A percentile compares a stretch with the other conserved stretches of the same genome.
Evolutionary conservation across 331 rosid species (phyloP).

Genomic region (Dryas integrifolia): DNA sequence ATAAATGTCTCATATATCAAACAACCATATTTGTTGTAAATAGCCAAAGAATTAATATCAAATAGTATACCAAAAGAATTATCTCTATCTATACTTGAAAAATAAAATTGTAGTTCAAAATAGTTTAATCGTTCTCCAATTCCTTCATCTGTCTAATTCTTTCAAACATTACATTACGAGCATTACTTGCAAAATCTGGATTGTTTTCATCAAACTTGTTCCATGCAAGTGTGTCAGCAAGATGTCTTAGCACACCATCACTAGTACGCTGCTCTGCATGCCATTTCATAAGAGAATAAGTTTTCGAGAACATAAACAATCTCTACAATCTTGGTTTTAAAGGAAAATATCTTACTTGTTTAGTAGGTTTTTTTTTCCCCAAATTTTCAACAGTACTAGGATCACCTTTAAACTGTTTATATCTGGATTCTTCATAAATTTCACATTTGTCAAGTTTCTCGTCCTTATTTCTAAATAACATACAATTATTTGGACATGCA

Average conservation of each 20-base stretch:
- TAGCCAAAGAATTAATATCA: too few species aligned
- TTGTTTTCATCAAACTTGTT: not conserved
- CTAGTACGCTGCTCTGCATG: not conserved
- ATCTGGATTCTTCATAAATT: not conserved
- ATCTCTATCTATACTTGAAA: too few species aligned
- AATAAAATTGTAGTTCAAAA: too few species aligned
- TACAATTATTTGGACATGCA: constrained; percentile 4
- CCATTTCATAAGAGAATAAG: not conserved
- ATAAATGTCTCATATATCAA: too few species aligned
- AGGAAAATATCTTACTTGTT: not conserved
- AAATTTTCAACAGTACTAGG: accelerated
- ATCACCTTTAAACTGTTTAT: not conserved
- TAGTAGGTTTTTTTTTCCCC: not conserved
- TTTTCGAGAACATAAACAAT: not conserved
- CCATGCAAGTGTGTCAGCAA: not conserved
- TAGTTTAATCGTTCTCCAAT: too few species aligned
- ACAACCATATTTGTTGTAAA: too few species aligned
- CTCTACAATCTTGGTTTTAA: not conserved
- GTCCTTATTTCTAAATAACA: not conserved
- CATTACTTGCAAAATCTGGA: not conserved
- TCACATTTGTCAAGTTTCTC: not conserved
- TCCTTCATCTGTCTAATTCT: too few species aligned
- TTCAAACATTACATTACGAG: too few species aligned
- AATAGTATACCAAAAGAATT: too few species aligned
- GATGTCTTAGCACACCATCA: constrained; percentile 6